phyloP scores from a whole-genome alignment of 192 early-diverging fungal genomes.

The Coemansia sp. region DNA sequence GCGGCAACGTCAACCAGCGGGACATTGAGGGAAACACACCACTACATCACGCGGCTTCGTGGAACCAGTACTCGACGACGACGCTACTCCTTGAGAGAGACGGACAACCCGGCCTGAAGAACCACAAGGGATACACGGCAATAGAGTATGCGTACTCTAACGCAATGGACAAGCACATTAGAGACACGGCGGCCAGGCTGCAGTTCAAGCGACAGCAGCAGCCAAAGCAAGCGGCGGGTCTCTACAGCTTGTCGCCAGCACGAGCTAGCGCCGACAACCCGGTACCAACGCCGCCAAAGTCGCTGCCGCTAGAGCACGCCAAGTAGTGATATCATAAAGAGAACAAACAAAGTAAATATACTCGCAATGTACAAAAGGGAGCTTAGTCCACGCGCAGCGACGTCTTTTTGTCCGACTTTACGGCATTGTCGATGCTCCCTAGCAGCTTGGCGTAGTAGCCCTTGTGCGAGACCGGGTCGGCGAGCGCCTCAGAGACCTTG shows the following conservation, averaged over 20 bases:
- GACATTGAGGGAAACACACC: conserved; percentile 56
- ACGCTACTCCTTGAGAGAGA: conserved; percentile 39
- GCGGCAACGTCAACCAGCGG: conserved; percentile 50
- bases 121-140: conserved; percentile 54
- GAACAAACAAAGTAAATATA: background rate
- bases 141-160: conserved; percentile 48
- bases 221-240: conserved; percentile 18
- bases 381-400: conserved; percentile 41
- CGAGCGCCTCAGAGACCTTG: conserved; percentile 26
- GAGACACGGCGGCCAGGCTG: conserved; percentile 19
- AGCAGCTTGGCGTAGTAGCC: conserved; percentile 46
- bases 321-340: no score
- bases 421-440: conserved; percentile 38
- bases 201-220: conserved; percentile 38
- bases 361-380: conserved; percentile 1
- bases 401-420: conserved; percentile 18
- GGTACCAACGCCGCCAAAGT: conserved; percentile 11
- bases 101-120: conserved; percentile 36
- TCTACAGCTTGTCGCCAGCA: conserved; percentile 13
- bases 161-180: conserved; percentile 45
- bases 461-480: conserved; percentile 30
- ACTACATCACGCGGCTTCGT: conserved; percentile 49
- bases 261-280: conserved; percentile 26
- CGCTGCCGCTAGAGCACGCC: conserved; percentile 13
- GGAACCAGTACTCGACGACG: conserved; percentile 46